Evolutionary conservation across 768 basidiomycete genomes (phyloP).

Genomic region (Strobilomyces dryophilus): DNA sequence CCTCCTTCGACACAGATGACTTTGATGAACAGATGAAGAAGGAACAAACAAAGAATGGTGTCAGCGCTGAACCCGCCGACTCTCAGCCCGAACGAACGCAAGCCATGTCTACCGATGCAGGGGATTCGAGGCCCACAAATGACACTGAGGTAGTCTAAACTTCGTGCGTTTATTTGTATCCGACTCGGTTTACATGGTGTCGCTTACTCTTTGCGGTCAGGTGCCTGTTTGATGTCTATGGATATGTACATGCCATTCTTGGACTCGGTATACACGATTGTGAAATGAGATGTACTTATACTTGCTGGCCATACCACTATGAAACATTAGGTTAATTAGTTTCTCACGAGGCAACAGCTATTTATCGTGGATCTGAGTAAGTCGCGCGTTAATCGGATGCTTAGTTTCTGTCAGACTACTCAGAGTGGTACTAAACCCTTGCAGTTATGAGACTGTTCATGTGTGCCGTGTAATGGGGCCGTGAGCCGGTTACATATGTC

Average conservation of each 20-base stretch:
- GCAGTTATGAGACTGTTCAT: too few relatives aligned
- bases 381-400: too few relatives aligned
- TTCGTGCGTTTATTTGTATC: neutral
- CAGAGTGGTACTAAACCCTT: too few relatives aligned
- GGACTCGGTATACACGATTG: too few relatives aligned
- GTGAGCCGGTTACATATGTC: too few relatives aligned
- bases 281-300: too few relatives aligned
- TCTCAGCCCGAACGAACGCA: constrained; percentile 22
- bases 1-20: constrained; percentile 28
- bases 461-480: too few relatives aligned
- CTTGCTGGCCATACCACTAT: neutral
- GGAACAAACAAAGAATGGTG: constrained; percentile 17
- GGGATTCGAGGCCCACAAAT: constrained; percentile 1
- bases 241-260: neutral
- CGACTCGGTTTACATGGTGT: neutral
- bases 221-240: neutral
- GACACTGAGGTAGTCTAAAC: neutral
- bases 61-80: constrained; percentile 7
- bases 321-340: too few relatives aligned
- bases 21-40: constrained; percentile 28
- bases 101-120: constrained; percentile 13
- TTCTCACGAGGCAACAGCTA: too few relatives aligned
- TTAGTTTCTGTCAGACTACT: too few relatives aligned
- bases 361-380: too few relatives aligned
- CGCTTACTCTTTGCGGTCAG: neutral